These are phyloP conservation scores for Ustilago tritici DNA, from an alignment of 1,284 basidiomycete genomes.

Conservation along the genomic window DNA sequence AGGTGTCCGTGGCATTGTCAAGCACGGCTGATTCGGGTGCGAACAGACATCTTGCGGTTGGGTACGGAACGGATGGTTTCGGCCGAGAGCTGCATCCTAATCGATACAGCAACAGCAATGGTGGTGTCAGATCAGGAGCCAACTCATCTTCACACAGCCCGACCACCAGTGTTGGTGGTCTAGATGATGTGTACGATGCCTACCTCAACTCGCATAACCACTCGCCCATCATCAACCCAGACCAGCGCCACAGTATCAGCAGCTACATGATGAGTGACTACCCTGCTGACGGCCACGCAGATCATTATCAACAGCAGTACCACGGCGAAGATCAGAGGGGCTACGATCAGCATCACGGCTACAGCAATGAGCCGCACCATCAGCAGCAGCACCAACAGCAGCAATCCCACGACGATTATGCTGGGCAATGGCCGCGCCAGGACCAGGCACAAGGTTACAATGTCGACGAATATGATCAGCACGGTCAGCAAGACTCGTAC, in stretches of 20 bases:
- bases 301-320: slow-evolving; percentile 18
- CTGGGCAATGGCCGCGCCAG: slow-evolving; percentile 20
- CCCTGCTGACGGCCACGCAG: not conserved
- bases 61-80: slow-evolving; percentile 44
- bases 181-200: slow-evolving; percentile 54
- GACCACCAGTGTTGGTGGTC: slow-evolving; percentile 19
- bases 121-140: slow-evolving; percentile 20
- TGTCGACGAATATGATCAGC: slow-evolving; percentile 4
- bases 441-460: slow-evolving; percentile 1
- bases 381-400: not conserved
- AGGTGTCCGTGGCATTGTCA: slow-evolving; percentile 23
- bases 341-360: slow-evolving; percentile 8
- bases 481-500: slow-evolving; percentile 18
- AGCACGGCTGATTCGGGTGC: slow-evolving; percentile 11
- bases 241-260: slow-evolving; percentile 22
- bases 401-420: slow-evolving; percentile 9
- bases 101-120: slow-evolving; percentile 32
- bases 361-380: slow-evolving; percentile 3
- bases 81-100: slow-evolving; percentile 37
- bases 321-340: slow-evolving; percentile 4
- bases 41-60: slow-evolving; percentile 23
- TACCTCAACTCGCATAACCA: slow-evolving; percentile 39
- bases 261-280: slow-evolving; percentile 54
- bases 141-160: slow-evolving; percentile 31
- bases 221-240: slow-evolving; percentile 31